phyloP scores from a whole-genome alignment of 148 eudicot genomes.

The Oxyria digyna region DNA sequence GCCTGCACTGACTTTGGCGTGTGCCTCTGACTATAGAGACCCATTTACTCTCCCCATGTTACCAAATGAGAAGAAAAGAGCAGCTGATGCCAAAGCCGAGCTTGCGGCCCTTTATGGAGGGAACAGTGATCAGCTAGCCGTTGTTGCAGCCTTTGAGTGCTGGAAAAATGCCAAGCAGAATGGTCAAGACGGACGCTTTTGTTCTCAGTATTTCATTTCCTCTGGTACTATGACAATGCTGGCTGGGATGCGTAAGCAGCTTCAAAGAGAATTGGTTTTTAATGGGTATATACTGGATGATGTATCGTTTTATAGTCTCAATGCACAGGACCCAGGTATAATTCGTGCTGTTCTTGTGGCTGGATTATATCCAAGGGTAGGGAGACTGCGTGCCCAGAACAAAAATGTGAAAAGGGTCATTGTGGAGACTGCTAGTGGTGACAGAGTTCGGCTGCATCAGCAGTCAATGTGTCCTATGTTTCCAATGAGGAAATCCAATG shows the following conservation, averaged over 20 bases:
- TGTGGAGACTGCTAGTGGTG: constrained; percentile 52
- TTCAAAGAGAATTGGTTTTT: constrained; percentile 42
- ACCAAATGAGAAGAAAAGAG: constrained; percentile 53
- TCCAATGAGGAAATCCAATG: constrained; percentile 9
- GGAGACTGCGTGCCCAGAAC: constrained; percentile 35
- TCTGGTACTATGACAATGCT: constrained; percentile 63
- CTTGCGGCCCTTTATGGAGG: constrained; percentile 78
- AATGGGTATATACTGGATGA: constrained; percentile 56
- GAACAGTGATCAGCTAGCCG: constrained; percentile 78
- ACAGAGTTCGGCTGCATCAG: constrained; percentile 50
- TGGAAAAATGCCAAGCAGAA: constrained; percentile 64
- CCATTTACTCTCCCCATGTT: constrained; percentile 82
- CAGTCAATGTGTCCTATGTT: constrained; percentile 33
- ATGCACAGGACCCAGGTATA: constrained; percentile 60
- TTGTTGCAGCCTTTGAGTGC: constrained; percentile 88
- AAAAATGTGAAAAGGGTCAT: constrained; percentile 20
- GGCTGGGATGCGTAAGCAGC: constrained; percentile 63
- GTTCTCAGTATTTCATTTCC: constrained; percentile 65
- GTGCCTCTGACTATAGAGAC: constrained; percentile 69
- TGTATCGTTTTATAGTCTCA: constrained; percentile 42
- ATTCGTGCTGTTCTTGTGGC: constrained; percentile 67
- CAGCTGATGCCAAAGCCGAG: constrained; percentile 56
- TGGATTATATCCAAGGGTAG: constrained; percentile 89
- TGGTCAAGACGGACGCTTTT: constrained; percentile 54
- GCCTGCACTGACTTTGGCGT: constrained; percentile 93